Conservation (phyloP, 2,329 filamentous ascomycete species). For the Fusarium clavum region DNA sequence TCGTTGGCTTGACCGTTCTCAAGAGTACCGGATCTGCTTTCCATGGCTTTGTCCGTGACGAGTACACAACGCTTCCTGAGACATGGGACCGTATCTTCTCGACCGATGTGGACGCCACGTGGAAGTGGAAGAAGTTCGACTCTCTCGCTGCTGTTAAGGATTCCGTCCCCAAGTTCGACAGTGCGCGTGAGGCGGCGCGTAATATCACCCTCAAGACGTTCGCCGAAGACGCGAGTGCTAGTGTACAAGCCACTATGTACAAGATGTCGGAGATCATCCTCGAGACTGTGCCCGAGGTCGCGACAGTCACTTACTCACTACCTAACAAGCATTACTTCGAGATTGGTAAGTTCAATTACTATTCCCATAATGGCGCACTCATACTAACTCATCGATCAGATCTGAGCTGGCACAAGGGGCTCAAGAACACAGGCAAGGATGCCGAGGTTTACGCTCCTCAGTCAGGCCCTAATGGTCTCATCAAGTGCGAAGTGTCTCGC, state of each 20-base stretch:
- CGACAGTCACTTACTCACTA: conserved; percentile 82
- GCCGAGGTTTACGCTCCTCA: conserved; percentile 97
- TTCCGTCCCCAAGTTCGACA: conserved; percentile 76
- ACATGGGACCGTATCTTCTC: conserved; percentile 96
- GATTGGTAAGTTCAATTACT: conserved; percentile 71
- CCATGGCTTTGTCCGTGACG: conserved; percentile 92
- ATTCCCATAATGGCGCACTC: neutral
- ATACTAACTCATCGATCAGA: conserved; percentile 64
- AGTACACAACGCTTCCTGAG: conserved; percentile 91
- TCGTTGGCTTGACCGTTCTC: conserved; percentile 85
- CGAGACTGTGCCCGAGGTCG: conserved; percentile 75
- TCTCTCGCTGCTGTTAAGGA: conserved; percentile 74
- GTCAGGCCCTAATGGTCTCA: conserved; percentile 91
- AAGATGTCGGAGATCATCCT: conserved; percentile 95
- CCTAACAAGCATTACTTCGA: conserved; percentile 99
- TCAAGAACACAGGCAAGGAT: conserved; percentile 95
- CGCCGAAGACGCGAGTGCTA: conserved; percentile 88
- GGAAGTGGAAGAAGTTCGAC: conserved; percentile 84
- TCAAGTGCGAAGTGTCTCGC: conserved; percentile 88
- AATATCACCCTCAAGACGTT: conserved; percentile 91
- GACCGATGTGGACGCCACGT: conserved; percentile 88
- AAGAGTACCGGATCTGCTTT: conserved; percentile 98
- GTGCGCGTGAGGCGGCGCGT: conserved; percentile 81
- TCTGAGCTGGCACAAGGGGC: conserved; percentile 93
- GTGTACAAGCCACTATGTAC: conserved; percentile 98